Evolutionary conservation across 805 yeast species (phyloP), one percentile per base, ranked within the genome.

Genomic region (Ogataea zsoltii): DNA sequence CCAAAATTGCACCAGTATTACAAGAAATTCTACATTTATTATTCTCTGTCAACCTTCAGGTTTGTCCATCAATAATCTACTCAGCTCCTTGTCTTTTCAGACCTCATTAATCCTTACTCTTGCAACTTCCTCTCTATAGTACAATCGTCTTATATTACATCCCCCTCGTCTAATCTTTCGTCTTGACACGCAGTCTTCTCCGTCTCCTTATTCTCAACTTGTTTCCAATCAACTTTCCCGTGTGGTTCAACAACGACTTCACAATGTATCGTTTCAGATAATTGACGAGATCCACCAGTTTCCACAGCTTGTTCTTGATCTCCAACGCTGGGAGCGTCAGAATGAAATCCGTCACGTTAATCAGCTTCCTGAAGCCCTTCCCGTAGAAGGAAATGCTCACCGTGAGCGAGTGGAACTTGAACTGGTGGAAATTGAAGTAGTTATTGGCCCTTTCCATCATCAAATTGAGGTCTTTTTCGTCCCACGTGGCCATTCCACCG

Each of bases 361-460:
- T 76, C 45, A 92, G 67, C 53, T 84, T 79, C 55, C 78, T 70
- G 23, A 79, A 72, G 12, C 90, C 88, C 13, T 80, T 80, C 7
- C 94, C 96, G 61, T 81, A 80, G 66, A 88, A 88, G 40, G 96
- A 85, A 19, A 90, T 75, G 42, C 82, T 74, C 13, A 91, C 60
- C n/a, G 69, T 60, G 31, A 79, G 71, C n/a, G 74, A 62, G 29
- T 74, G 70, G 32, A 85, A 57, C 26, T 67, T 69, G 50, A 92
- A 72, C 13, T 77, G 68, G 18, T 80, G 78, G 48, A 91, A 79
- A 54, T 87, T 83, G 63, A 86, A 72, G 60, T 79, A 88, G 46
- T 78, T 79, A 21, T 87, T 77, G 0, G 97, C 88, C 38, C 97
- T 70, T 36, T 72, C 67, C 4, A 89, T 67, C 96, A 92, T 89